Base-by-base conservation (phyloP, 176 grass and related monocot genomes). In the Melocanna baccifera region DNA sequence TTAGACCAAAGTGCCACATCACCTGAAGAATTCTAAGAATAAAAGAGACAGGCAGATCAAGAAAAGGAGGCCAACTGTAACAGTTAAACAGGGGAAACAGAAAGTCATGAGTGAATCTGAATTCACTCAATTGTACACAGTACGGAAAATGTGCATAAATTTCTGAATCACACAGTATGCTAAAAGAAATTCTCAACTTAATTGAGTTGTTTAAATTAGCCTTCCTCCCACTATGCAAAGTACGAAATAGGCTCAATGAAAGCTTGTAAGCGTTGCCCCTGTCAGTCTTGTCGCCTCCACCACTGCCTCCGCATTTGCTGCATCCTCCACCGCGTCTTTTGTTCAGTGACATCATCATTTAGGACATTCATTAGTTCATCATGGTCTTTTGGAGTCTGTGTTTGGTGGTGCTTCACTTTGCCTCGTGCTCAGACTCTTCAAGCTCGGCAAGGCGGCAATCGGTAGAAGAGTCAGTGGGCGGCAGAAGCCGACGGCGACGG, bases 1-100 rank as follows among this genome's bases (percentile, higher is more conserved):
- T 79, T 23, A 62, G 50, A 87, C 67, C 42, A 51, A 69, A 73
- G 23, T 79, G 84, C 68, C 39, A 83, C 75, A 62, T 79, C 29
- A 73, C 40, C 43, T 15, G 4, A 51, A 74, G 75, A 83, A 75
- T 68, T 83, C 43, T 22, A 87, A 52, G 40, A 67, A 61, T 23
- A 67, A 19, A 74, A 79, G 55, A 61, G 2, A 32, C 76, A 67
- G 65, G 19, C 13, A 48, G 12, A 48, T 48, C 46, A 48, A 48
- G 46, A 15, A 47, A 47, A 14, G 45, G 12, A 47, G 45, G 45
- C 10, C 45, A 67, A 22, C 11, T 30, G 67, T 56, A 58, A 81
- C 29, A 80, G 32, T 75, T 66, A 58, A 59, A 37, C 22, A 62
- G 13, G 20, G 43, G 23, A 50, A 71, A 30, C 41, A 52, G 2